phyloP scores from a whole-genome alignment of 2,329 filamentous ascomycete genomes.

The Paraphaeosphaeria sporulosa region DNA sequence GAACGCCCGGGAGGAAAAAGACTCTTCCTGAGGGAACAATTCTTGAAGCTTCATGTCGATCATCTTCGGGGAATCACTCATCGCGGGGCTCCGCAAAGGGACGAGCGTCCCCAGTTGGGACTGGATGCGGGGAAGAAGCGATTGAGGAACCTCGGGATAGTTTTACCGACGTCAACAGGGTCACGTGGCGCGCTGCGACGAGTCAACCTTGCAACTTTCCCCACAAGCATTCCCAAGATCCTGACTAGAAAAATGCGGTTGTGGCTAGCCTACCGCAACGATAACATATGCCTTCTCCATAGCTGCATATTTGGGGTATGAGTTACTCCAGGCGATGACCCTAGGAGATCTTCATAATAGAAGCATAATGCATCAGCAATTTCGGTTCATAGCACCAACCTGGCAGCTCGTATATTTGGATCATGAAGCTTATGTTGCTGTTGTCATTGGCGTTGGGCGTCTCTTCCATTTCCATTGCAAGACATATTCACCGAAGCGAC shows the following conservation, averaged over 20 bases:
- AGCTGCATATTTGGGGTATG: not conserved
- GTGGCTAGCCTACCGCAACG: not conserved
- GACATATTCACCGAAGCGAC: not conserved
- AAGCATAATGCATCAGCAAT: not conserved
- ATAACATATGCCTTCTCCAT: not conserved
- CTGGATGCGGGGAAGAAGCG: slow-evolving; percentile 1
- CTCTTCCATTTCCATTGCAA: not conserved
- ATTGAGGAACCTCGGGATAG: not conserved
- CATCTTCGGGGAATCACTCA: not conserved
- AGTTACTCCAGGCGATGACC: not conserved
- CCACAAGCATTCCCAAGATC: not conserved
- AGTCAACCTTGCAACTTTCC: not conserved
- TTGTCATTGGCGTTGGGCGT: not conserved
- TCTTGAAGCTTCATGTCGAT: not conserved
- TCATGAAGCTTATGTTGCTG: not conserved
- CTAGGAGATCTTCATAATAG: not conserved
- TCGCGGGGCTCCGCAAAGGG: not conserved
- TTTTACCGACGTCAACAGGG: not conserved
- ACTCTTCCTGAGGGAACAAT: not conserved
- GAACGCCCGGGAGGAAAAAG: not conserved
- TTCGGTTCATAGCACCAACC: not conserved
- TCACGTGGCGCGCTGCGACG: not conserved
- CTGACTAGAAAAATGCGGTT: not conserved
- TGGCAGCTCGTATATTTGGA: not conserved
- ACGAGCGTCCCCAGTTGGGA: not conserved